phyloP scores from a whole-genome alignment of 371 early-diverging fungal species.

The Zychaea mexicana region DNA sequence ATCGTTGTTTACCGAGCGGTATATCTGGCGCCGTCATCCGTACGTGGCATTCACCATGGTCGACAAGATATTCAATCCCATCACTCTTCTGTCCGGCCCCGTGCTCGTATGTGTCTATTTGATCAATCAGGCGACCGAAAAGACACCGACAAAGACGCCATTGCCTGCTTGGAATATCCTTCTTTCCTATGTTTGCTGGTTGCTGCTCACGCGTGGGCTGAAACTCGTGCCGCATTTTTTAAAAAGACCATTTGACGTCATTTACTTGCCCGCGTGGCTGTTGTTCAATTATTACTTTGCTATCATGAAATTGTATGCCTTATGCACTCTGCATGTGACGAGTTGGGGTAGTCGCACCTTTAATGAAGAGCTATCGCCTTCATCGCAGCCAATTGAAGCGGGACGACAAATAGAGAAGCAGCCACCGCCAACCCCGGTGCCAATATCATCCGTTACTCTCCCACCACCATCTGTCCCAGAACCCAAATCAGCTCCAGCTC shows the following conservation, averaged over 20 bases:
- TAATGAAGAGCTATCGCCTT: not conserved
- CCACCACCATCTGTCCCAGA: not conserved
- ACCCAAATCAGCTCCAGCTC: too few relatives aligned
- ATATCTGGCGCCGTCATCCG: conserved; percentile 65
- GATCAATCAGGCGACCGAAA: not conserved
- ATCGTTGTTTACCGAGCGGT: conserved; percentile 60
- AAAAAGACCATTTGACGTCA: conserved; percentile 55
- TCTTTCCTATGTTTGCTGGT: conserved; percentile 56
- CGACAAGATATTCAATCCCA: conserved; percentile 69
- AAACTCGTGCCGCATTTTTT: conserved; percentile 63
- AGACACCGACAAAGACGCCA: conserved; percentile 9
- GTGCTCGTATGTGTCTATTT: conserved; percentile 50
- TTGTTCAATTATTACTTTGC: conserved; percentile 65
- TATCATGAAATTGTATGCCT: conserved; percentile 60
- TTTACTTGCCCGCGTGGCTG: conserved; percentile 61
- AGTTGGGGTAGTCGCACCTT: conserved; percentile 61
- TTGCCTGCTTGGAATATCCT: conserved; percentile 52
- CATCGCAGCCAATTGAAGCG: not conserved
- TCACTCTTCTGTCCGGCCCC: conserved; percentile 65
- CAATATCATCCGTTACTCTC: not conserved
- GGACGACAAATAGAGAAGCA: too few relatives aligned
- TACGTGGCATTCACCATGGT: conserved; percentile 73
- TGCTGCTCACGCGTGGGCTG: conserved; percentile 57
- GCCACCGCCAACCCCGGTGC: not conserved
- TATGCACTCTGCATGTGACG: conserved; percentile 62